Percentiles rank a stretch among this genome's conserved stretches.
phyloP scores from a whole-genome alignment of 331 rosid genomes.

The Erythrophleum ivorense region DNA sequence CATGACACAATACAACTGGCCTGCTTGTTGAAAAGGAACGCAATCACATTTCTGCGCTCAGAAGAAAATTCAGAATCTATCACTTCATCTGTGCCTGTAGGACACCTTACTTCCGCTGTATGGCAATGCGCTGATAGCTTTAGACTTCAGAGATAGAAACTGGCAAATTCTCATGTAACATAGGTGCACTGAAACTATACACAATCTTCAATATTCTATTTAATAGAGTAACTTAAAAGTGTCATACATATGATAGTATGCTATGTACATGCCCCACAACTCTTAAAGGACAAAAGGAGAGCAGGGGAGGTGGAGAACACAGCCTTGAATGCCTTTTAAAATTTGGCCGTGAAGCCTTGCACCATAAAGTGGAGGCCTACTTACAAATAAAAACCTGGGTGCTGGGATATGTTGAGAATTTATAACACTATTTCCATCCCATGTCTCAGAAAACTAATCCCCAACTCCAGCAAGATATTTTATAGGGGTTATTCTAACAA shows the following conservation, averaged over 20 bases:
- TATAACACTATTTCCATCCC: constrained; percentile 25
- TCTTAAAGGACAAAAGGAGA: background rate
- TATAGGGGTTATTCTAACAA: constrained; percentile 5
- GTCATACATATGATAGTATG: constrained; percentile 35
- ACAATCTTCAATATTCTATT: background rate
- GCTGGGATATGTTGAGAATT: constrained; percentile 22
- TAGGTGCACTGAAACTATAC: background rate
- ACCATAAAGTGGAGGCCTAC: background rate
- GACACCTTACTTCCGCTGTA: background rate
- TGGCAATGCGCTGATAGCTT: background rate
- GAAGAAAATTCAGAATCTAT: background rate
- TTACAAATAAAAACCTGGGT: background rate
- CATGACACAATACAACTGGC: too few species aligned
- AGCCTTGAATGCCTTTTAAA: background rate
- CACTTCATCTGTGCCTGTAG: background rate
- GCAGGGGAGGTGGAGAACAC: background rate
- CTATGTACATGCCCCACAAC: constrained; percentile 43
- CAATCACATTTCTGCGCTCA: background rate
- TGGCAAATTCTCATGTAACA: constrained; percentile 2
- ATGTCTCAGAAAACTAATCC: constrained; percentile 7
- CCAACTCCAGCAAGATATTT: constrained; percentile 36
- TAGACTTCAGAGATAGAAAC: background rate
- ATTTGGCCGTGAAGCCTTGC: background rate
- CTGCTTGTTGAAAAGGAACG: background rate
- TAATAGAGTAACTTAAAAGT: constrained; percentile 36